phyloP scores from a whole-genome alignment of 495 filamentous ascomycete species.

The Oidiodendron maius region DNA sequence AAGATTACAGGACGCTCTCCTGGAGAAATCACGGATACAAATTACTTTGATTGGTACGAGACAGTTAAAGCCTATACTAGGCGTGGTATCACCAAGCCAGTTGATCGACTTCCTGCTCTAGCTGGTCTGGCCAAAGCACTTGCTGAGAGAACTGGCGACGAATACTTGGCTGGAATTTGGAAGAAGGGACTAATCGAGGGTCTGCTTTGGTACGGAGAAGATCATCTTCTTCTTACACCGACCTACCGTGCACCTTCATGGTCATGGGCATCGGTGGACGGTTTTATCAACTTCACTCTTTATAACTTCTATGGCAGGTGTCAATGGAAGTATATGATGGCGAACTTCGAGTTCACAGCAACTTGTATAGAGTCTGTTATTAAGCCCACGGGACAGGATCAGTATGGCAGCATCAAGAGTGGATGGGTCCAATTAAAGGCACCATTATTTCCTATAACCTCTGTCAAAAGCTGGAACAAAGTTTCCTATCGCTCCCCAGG shows the following conservation, averaged over 20 bases:
- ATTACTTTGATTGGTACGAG: neutral
- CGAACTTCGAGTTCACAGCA: neutral
- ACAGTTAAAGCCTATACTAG: neutral
- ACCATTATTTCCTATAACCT: neutral
- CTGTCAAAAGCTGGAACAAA: neutral
- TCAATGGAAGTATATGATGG: neutral
- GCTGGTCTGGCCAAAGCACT: neutral
- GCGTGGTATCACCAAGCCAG: neutral
- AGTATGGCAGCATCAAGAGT: neutral
- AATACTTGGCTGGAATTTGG: conserved; percentile 1
- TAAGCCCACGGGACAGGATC: neutral
- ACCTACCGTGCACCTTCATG: conserved; percentile 4
- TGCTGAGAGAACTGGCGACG: neutral
- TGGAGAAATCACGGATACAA: neutral
- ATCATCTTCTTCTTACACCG: neutral
- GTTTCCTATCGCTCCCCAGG: neutral
- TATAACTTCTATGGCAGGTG: neutral
- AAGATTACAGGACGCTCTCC: neutral
- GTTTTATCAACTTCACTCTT: neutral
- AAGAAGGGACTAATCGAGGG: neutral
- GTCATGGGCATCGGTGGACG: conserved; percentile 2
- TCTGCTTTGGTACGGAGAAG: neutral
- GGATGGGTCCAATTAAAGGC: neutral
- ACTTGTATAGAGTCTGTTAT: neutral
- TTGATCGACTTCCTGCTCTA: conserved; percentile 2